Conservation (phyloP, 805 yeast species). For the Starmerella gropengiesseri region DNA sequence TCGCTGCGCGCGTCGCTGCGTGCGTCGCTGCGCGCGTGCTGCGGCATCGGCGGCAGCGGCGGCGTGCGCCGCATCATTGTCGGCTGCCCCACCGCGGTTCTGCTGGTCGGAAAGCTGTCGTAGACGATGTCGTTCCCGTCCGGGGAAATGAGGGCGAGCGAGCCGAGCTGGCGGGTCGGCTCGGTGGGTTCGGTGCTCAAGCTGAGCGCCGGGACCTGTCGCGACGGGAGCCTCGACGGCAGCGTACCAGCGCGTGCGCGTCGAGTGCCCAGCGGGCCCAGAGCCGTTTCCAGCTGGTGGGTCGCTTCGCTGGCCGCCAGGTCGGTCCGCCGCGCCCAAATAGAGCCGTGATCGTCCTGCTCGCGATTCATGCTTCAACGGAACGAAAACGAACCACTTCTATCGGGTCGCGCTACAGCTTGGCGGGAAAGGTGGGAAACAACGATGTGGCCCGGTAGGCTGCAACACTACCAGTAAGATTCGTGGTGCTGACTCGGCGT, state of each 20-base stretch:
- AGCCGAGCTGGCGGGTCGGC: conserved; percentile 25
- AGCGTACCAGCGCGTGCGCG: conserved; percentile 72
- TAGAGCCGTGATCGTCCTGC: conserved; percentile 13
- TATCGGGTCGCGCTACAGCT: background rate
- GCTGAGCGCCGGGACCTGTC: background rate
- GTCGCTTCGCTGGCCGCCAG: conserved; percentile 1
- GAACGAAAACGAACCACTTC: background rate
- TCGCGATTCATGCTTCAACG: conserved; percentile 6
- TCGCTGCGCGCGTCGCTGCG: no score
- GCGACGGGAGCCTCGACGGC: conserved; percentile 44
- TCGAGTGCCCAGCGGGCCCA: conserved; percentile 17
- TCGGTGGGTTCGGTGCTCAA: background rate
- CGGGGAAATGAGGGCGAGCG: conserved; percentile 29
- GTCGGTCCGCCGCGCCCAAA: conserved; percentile 15
- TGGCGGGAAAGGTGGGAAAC: background rate
- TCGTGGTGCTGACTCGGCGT: conserved; percentile 2
- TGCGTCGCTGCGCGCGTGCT: conserved; percentile 6
- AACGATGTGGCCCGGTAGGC: background rate
- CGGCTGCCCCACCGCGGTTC: conserved; percentile 24
- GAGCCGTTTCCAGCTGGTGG: conserved; percentile 4
- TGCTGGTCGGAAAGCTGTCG: conserved; percentile 24
- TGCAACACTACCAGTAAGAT: no score
- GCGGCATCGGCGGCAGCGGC: conserved; percentile 19
- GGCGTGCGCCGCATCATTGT: conserved; percentile 13
- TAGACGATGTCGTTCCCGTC: conserved; percentile 20